Conservation (phyloP, 2,329 filamentous ascomycete species). For the Anisogramma anomala region DNA sequence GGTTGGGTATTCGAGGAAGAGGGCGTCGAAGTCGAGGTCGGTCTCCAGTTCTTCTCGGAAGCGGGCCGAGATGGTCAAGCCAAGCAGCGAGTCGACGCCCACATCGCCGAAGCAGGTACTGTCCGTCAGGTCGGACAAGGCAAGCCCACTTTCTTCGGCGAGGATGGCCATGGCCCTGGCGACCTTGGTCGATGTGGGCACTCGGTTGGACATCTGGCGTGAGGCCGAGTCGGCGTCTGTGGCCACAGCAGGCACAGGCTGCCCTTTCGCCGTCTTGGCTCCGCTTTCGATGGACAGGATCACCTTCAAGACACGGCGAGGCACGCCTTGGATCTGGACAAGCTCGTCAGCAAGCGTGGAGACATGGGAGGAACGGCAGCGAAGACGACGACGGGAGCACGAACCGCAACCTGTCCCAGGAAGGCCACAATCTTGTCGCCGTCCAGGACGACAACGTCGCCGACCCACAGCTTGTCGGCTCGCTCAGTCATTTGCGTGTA, state of each 20-base stretch:
- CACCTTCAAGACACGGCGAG: conserved; percentile 22
- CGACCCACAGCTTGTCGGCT: conserved; percentile 38
- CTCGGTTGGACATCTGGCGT: too few species aligned
- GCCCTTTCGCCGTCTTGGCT: not conserved
- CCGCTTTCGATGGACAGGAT: conserved; percentile 18
- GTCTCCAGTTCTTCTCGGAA: conserved; percentile 24
- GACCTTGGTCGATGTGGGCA: too few species aligned
- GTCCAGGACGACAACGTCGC: conserved; percentile 44
- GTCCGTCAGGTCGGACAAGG: conserved; percentile 13
- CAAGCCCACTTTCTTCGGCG: conserved; percentile 4
- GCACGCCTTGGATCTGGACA: conserved; percentile 29
- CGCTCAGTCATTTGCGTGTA: conserved; percentile 47
- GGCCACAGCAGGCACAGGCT: not conserved
- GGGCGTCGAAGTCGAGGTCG: conserved; percentile 19
- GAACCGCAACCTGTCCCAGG: conserved; percentile 46
- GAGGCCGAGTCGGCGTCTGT: too few species aligned
- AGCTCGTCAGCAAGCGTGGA: not conserved
- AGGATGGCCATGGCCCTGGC: not conserved
- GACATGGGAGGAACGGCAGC: conserved; percentile 29
- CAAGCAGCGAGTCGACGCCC: conserved; percentile 26
- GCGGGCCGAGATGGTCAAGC: conserved; percentile 22
- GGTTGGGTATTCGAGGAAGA: conserved; percentile 22
- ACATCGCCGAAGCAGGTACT: conserved; percentile 21
- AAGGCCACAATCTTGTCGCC: conserved; percentile 37
- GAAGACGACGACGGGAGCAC: conserved; percentile 53